Conservation (phyloP, 1,139 yeast species). For the Nakaseomyces kungkrabaensis region DNA sequence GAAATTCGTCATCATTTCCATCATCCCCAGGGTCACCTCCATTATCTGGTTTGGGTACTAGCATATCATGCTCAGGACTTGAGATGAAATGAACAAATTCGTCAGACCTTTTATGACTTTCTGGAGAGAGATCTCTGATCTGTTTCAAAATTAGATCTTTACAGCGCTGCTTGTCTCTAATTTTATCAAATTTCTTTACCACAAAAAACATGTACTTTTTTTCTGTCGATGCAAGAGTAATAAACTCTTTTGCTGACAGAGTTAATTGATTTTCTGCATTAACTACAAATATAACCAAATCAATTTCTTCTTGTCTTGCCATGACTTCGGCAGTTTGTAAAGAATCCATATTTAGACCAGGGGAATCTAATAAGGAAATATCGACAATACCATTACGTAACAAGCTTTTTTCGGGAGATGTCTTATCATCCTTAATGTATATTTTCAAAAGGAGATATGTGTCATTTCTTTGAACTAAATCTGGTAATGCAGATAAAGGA, state of each 20-base stretch:
- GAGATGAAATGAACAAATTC: constrained; percentile 95
- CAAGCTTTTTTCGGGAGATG: constrained; percentile 61
- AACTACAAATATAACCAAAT: constrained; percentile 90
- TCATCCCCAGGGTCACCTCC: constrained; percentile 33
- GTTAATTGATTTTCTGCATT: constrained; percentile 96
- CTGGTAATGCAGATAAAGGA: constrained; percentile 47
- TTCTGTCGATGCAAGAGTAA: constrained; percentile 83
- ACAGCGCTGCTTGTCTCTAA: constrained; percentile 72
- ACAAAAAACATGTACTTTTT: constrained; percentile 89
- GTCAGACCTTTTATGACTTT: constrained; percentile 72
- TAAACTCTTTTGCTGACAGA: constrained; percentile 85
- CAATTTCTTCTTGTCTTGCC: constrained; percentile 95
- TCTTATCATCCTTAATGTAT: constrained; percentile 61
- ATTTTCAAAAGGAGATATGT: constrained; percentile 65
- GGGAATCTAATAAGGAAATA: constrained; percentile 89
- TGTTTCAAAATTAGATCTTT: constrained; percentile 70
- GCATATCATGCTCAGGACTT: constrained; percentile 38
- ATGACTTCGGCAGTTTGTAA: constrained; percentile 92
- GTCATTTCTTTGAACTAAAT: constrained; percentile 66
- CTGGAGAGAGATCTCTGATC: constrained; percentile 81
- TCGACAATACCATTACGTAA: constrained; percentile 87
- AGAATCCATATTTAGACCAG: constrained; percentile 89
- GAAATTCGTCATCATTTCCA: constrained; percentile 30
- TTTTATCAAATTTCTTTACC: constrained; percentile 82
- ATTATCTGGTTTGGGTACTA: constrained; percentile 27